These are phyloP conservation scores for Rehmannia glutinosa DNA, from an alignment of 257 asterid species.

Conservation along the genomic window DNA sequence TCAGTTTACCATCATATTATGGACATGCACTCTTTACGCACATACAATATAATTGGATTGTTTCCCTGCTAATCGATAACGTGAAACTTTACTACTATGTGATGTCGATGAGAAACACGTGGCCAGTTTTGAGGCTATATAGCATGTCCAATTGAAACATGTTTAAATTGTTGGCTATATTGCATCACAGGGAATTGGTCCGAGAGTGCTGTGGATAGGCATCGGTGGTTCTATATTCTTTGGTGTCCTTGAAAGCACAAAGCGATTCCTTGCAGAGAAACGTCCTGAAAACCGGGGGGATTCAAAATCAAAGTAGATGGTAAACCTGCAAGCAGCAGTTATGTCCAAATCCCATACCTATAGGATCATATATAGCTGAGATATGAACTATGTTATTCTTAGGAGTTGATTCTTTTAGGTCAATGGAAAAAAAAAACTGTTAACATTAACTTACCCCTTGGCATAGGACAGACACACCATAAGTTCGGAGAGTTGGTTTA, in stretches of 20 bases:
- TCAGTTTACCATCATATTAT: too few relatives aligned
- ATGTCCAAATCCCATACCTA: not conserved
- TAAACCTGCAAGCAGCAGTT: not conserved
- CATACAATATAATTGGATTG: not conserved
- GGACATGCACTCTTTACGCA: not conserved
- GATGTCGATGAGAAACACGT: not conserved
- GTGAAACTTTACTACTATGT: not conserved
- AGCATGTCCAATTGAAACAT: not conserved
- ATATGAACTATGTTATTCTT: not conserved
- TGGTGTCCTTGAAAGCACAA: conserved; percentile 85
- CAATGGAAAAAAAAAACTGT: not conserved
- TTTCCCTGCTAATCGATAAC: not conserved
- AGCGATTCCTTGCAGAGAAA: conserved; percentile 57
- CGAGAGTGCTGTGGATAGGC: conserved; percentile 99
- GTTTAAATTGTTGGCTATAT: too few relatives aligned
- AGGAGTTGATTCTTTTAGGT: conserved; percentile 17
- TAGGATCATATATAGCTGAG: conserved; percentile 9
- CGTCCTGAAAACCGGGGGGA: conserved; percentile 36
- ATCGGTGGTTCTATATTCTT: conserved; percentile 97
- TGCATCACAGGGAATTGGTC: conserved; percentile 87
- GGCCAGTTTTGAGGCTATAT: not conserved
- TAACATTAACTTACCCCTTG: not conserved
- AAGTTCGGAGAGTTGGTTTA: conserved; percentile 7
- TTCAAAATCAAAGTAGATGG: conserved; percentile 19
- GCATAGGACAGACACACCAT: not conserved